phyloP scores from a whole-genome alignment of 768 basidiomycete species.

The Gloeophyllum trabeum region DNA sequence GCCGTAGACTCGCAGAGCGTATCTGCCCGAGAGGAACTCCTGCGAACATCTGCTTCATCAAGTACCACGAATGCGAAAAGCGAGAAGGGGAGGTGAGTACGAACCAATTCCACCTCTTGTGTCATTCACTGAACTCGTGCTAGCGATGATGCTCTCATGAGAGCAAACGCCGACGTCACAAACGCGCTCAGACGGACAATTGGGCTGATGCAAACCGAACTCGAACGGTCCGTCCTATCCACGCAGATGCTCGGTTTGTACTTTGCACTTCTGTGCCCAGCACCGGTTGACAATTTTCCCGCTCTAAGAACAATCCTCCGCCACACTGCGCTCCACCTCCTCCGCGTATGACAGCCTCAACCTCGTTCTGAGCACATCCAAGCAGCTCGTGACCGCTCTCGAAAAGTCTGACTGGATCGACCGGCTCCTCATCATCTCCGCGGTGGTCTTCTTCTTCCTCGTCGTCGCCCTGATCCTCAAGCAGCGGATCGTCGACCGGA shows the following conservation, averaged over 20 bases:
- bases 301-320: conserved; percentile 66
- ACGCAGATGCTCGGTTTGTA: conserved; percentile 71
- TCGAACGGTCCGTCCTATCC: conserved; percentile 81
- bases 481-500: conserved; percentile 73
- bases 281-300: not conserved
- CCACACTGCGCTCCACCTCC: conserved; percentile 64
- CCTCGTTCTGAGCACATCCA: conserved; percentile 65
- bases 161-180: conserved; percentile 82
- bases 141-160: conserved; percentile 81
- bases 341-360: conserved; percentile 67
- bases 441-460: conserved; percentile 73
- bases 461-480: conserved; percentile 83
- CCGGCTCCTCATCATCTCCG: conserved; percentile 73
- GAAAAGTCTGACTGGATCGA: conserved; percentile 91
- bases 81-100: not conserved
- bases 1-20: conserved; percentile 49
- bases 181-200: conserved; percentile 80
- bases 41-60: conserved; percentile 39
- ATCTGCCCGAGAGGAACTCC: conserved; percentile 60
- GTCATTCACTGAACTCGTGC: conserved; percentile 2
- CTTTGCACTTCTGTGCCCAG: not conserved
- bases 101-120: not conserved
- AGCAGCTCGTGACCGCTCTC: conserved; percentile 75
- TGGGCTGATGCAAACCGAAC: conserved; percentile 80
- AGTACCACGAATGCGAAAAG: no score